Evolutionary conservation across 345 rosid genomes (phyloP).

Genomic region (Syzygium aqueum): DNA sequence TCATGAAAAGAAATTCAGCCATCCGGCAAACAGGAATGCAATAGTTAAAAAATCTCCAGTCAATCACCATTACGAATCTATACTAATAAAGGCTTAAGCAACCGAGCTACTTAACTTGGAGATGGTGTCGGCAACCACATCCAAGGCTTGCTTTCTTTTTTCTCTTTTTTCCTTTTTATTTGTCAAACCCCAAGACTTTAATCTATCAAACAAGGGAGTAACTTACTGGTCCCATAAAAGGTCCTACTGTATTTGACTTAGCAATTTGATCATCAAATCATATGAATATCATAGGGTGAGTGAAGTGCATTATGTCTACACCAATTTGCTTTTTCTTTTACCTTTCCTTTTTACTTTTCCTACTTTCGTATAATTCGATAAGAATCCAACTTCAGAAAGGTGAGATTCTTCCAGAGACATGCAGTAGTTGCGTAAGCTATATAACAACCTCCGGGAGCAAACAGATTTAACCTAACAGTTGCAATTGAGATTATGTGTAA

Average conservation of each 20-base stretch:
- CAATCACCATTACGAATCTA: neutral
- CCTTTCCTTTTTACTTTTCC: neutral
- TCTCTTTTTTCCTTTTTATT: neutral
- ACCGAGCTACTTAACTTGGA: neutral
- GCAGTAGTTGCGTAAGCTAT: neutral
- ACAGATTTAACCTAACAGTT: neutral
- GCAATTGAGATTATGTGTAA: neutral
- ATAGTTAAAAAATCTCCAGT: neutral
- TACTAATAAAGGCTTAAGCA: neutral
- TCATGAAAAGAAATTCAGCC: neutral
- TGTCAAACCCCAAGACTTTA: neutral
- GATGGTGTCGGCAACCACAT: neutral
- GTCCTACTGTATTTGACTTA: neutral
- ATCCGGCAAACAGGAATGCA: too few relatives aligned
- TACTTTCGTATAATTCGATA: neutral
- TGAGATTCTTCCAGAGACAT: too few relatives aligned
- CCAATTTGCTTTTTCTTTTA: neutral
- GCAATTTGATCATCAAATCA: neutral
- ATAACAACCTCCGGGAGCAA: neutral
- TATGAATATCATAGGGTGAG: neutral
- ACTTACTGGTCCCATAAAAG: neutral
- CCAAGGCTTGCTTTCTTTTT: neutral
- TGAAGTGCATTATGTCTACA: neutral
- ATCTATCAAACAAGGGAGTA: neutral
- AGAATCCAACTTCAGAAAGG: neutral